Conservation (phyloP, 495 filamentous ascomycete genomes). For the Penicillium robsamsonii region DNA sequence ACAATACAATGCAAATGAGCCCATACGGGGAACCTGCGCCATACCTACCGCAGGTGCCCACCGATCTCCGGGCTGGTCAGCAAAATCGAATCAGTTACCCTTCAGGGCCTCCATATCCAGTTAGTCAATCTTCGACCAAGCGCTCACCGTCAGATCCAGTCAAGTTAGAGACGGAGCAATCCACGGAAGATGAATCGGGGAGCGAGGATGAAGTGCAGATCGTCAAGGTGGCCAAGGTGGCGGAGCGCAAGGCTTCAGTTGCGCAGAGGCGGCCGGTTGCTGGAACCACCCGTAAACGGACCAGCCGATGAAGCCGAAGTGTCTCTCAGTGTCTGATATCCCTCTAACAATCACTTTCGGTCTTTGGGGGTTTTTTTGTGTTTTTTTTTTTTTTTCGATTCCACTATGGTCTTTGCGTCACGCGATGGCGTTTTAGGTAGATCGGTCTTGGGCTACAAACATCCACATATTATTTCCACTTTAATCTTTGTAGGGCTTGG, state of each 20-base stretch:
- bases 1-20: constrained; percentile 30
- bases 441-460: neutral
- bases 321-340: constrained; percentile 11
- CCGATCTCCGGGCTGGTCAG: constrained; percentile 33
- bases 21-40: constrained; percentile 32
- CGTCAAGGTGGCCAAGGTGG: constrained; percentile 28
- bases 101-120: constrained; percentile 17
- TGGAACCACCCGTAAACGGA: constrained; percentile 25
- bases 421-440: constrained; percentile 19
- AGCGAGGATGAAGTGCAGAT: constrained; percentile 38
- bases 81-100: constrained; percentile 24
- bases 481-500: neutral
- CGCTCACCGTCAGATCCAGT: constrained; percentile 12
- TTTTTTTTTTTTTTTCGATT: constrained; percentile 5
- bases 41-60: constrained; percentile 32
- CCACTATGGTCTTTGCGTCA: constrained; percentile 1
- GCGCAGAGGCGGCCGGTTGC: constrained; percentile 22
- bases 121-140: constrained; percentile 8
- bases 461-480: neutral
- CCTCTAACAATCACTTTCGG: constrained; percentile 1
- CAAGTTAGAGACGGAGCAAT: constrained; percentile 21
- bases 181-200: constrained; percentile 25
- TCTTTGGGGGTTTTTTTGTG: constrained; percentile 2
- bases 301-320: constrained; percentile 23
- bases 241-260: constrained; percentile 27